Percentiles rank a stretch among this genome's conserved stretches.
Evolutionary conservation across 306 rosid species (phyloP).

Genomic region (Vicia faba): DNA sequence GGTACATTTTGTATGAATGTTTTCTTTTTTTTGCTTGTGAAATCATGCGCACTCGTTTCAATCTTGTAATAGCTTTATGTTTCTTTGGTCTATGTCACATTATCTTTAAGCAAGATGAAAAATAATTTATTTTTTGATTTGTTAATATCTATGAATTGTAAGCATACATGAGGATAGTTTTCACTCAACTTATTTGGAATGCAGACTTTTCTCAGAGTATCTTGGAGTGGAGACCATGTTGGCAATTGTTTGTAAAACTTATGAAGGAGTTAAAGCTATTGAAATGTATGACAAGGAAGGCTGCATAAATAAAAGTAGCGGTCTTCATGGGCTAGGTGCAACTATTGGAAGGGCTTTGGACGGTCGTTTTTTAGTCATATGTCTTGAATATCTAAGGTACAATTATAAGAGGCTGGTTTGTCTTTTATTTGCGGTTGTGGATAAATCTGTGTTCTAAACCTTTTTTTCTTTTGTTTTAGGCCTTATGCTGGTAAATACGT

Average conservation of each 20-base stretch:
- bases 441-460: constrained; percentile 8
- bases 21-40: constrained; percentile 25
- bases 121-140: constrained; percentile 9
- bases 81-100: constrained; percentile 12
- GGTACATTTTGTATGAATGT: constrained; percentile 46
- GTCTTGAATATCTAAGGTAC: constrained; percentile 82
- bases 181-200: neutral
- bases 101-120: constrained; percentile 8
- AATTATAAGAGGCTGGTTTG: constrained; percentile 39
- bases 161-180: too few relatives aligned
- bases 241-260: constrained; percentile 80
- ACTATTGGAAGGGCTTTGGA: constrained; percentile 74
- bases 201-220: constrained; percentile 87
- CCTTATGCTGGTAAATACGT: constrained; percentile 73
- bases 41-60: constrained; percentile 9
- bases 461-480: constrained; percentile 41
- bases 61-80: constrained; percentile 22
- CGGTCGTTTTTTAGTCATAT: constrained; percentile 69
- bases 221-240: constrained; percentile 76
- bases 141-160: constrained; percentile 21
- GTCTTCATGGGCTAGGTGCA: constrained; percentile 75
- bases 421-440: constrained; percentile 31
- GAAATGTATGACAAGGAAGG: constrained; percentile 71
- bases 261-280: constrained; percentile 72
- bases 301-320: constrained; percentile 52